Evolutionary conservation across 2,329 filamentous ascomycete genomes (phyloP).

Genomic region (Phialophora tarda): DNA sequence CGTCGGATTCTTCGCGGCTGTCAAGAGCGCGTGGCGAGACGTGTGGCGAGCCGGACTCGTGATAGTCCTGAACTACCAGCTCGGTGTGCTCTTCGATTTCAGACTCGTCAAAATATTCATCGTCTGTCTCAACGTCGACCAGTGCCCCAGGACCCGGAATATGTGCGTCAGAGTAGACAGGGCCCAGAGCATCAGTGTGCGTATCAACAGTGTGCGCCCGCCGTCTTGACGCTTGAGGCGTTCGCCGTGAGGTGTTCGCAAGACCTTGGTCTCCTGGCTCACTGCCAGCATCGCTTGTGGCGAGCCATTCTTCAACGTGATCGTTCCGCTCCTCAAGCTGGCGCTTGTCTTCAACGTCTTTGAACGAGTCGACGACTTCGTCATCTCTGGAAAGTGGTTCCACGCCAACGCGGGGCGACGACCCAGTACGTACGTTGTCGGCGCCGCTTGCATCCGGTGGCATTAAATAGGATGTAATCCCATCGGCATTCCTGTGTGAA

Average conservation of each 20-base stretch:
- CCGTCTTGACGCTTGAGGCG: conserved; percentile 22
- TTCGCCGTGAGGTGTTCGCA: conserved; percentile 21
- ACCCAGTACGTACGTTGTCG: conserved; percentile 9
- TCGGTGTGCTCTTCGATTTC: conserved; percentile 21
- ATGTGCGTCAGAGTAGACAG: conserved; percentile 45
- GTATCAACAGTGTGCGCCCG: conserved; percentile 48
- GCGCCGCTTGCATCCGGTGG: conserved; percentile 28
- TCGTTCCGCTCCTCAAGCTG: conserved; percentile 58
- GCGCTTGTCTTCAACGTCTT: conserved; percentile 57
- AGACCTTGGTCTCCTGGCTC: conserved; percentile 44
- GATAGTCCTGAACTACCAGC: conserved; percentile 38
- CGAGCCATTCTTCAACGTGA: conserved; percentile 61
- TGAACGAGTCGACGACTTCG: conserved; percentile 54
- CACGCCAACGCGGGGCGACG: conserved; percentile 48
- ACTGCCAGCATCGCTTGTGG: conserved; percentile 54
- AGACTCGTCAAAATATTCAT: conserved; percentile 44
- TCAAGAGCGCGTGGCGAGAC: conserved; percentile 38
- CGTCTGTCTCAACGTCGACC: conserved; percentile 51
- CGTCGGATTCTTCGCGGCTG: conserved; percentile 32
- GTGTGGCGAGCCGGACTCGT: conserved; percentile 40
- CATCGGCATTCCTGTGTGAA: conserved; percentile 1
- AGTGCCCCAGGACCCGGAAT: conserved; percentile 60
- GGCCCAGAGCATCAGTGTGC: conserved; percentile 43
- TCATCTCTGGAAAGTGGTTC: conserved; percentile 55
- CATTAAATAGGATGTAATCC: conserved; percentile 32